Percentiles rank a stretch among this genome's conserved stretches.
Evolutionary conservation across 495 filamentous ascomycete species (phyloP).

Genomic region (Cryomyces antarcticus): DNA sequence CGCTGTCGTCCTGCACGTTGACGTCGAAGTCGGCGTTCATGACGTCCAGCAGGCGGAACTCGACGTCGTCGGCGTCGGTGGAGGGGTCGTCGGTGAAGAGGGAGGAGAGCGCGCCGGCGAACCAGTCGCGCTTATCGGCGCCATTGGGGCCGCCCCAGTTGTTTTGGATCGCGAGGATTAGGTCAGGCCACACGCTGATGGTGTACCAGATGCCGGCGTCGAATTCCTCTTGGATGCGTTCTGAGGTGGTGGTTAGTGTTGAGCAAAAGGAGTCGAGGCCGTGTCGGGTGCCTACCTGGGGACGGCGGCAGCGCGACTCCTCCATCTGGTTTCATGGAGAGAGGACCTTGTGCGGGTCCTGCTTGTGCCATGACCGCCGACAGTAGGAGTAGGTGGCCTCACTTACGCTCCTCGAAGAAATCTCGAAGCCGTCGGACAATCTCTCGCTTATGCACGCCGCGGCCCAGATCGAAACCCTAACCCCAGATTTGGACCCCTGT

Average conservation of each 20-base stretch:
- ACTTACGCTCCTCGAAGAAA: too few species aligned
- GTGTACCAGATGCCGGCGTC: conserved; percentile 53
- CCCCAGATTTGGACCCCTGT: too few species aligned
- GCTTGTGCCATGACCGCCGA: too few species aligned
- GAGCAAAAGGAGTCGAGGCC: too few species aligned
- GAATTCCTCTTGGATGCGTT: conserved; percentile 21
- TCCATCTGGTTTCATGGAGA: too few species aligned
- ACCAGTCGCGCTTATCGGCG: conserved; percentile 83
- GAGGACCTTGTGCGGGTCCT: too few species aligned
- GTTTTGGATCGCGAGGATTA: conserved; percentile 70
- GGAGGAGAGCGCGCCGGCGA: conserved; percentile 73
- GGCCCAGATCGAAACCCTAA: too few species aligned
- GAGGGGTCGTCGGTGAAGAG: conserved; percentile 51
- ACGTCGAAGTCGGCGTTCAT: conserved; percentile 94
- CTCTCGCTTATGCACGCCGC: too few species aligned
- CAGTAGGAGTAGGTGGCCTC: too few species aligned
- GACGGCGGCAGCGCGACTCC: too few species aligned
- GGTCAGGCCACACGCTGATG: conserved; percentile 65
- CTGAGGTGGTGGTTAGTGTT: conserved; percentile 2
- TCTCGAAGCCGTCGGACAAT: too few species aligned
- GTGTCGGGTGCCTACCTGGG: too few species aligned
- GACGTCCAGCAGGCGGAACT: conserved; percentile 62
- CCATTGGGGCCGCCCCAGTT: conserved; percentile 77
- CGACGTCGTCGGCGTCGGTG: conserved; percentile 64
- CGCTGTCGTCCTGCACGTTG: conserved; percentile 73